phyloP scores from a whole-genome alignment of 1,139 yeast genomes.

The Hansenula lynferdii region DNA sequence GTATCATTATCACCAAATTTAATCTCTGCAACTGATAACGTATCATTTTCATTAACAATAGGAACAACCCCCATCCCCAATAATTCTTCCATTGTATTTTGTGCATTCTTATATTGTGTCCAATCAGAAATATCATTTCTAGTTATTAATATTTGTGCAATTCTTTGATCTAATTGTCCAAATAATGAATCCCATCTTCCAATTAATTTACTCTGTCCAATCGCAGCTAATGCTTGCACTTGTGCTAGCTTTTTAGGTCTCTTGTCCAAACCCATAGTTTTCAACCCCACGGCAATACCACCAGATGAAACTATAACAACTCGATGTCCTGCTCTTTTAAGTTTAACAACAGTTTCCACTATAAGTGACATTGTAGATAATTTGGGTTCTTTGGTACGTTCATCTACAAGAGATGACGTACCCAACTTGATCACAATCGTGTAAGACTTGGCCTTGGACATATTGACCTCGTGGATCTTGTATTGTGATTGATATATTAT shows the following conservation, averaged over 20 bases:
- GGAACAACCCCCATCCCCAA: conserved; percentile 90
- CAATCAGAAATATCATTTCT: conserved; percentile 91
- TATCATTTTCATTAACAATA: conserved; percentile 94
- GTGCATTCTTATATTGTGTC: conserved; percentile 89
- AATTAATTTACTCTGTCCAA: conserved; percentile 89
- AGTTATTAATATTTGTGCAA: conserved; percentile 88
- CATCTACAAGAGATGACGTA: conserved; percentile 92
- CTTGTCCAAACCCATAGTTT: conserved; percentile 55
- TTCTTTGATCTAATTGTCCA: conserved; percentile 74
- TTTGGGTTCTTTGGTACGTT: conserved; percentile 78
- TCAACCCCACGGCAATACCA: conserved; percentile 94
- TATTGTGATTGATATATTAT: too few species aligned
- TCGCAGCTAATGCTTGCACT: conserved; percentile 91
- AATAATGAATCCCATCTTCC: conserved; percentile 90
- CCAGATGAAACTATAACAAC: conserved; percentile 92
- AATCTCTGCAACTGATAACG: conserved; percentile 86
- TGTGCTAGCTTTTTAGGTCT: conserved; percentile 77
- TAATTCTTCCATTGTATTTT: conserved; percentile 77
- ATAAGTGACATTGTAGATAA: conserved; percentile 87
- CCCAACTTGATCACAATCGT: conserved; percentile 81
- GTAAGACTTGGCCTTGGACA: conserved; percentile 28
- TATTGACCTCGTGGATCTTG: too few species aligned
- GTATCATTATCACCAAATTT: conserved; percentile 98
- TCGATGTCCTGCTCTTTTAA: conserved; percentile 81
- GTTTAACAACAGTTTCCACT: conserved; percentile 82